Conservation (phyloP, 1,139 yeast species). For the Hansenula lynferdii region DNA sequence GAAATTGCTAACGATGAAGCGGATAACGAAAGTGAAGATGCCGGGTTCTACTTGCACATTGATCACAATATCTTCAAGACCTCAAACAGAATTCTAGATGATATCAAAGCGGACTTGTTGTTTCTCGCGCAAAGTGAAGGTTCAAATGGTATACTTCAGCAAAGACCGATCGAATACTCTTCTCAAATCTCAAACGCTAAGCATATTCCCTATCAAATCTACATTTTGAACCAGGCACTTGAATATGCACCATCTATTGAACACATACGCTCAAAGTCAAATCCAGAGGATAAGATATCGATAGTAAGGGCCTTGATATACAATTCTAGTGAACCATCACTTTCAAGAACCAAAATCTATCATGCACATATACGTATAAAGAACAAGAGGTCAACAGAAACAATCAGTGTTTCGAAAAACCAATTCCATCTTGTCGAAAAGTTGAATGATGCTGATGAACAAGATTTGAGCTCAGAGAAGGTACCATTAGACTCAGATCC, state of each 20-base stretch:
- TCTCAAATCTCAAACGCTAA: slow-evolving; percentile 16
- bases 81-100: slow-evolving; percentile 61
- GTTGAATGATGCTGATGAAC: slow-evolving; percentile 31
- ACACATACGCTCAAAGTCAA: slow-evolving; percentile 16
- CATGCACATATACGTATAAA: slow-evolving; percentile 32
- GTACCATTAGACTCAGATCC: slow-evolving; percentile 20
- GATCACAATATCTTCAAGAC: slow-evolving; percentile 43
- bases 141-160: slow-evolving; percentile 24
- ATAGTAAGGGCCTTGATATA: slow-evolving; percentile 23
- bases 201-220: slow-evolving; percentile 18
- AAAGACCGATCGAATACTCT: slow-evolving; percentile 26
- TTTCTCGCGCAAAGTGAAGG: slow-evolving; percentile 17
- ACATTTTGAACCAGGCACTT: slow-evolving; percentile 21
- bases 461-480: slow-evolving; percentile 24
- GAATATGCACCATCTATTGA: slow-evolving; percentile 20
- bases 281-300: slow-evolving; percentile 23
- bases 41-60: background rate
- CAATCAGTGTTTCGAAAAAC: slow-evolving; percentile 23
- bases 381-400: slow-evolving; percentile 21
- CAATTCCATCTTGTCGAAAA: slow-evolving; percentile 29
- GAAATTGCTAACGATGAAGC: slow-evolving; percentile 7
- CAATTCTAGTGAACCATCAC: slow-evolving; percentile 22
- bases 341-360: slow-evolving; percentile 24
- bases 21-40: too few relatives aligned
- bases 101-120: slow-evolving; percentile 35